A percentile compares a stretch with the other conserved stretches of the same genome.
Evolutionary conservation across 768 basidiomycete genomes (phyloP).

Genomic region (Mycena venus): DNA sequence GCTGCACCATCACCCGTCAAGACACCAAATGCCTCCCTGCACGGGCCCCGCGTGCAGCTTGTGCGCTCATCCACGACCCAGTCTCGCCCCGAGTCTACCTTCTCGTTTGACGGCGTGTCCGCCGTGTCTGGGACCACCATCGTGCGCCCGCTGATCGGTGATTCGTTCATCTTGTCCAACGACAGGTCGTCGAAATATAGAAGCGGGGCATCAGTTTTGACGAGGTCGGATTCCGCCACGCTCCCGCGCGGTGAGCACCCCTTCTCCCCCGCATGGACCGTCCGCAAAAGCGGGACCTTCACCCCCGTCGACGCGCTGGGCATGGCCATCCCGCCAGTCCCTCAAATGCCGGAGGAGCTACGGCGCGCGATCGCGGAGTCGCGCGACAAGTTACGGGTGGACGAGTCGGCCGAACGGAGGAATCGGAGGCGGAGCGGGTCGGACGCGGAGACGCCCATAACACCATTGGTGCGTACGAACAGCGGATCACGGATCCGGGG

Average conservation of each 20-base stretch:
- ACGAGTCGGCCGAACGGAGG: neutral
- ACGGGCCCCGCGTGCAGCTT: slow-evolving; percentile 53
- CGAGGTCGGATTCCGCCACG: slow-evolving; percentile 79
- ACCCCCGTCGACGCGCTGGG: slow-evolving; percentile 32
- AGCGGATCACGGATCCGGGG: neutral
- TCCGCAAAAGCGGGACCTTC: slow-evolving; percentile 22
- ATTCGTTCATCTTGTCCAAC: slow-evolving; percentile 69
- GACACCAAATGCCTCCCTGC: slow-evolving; percentile 57
- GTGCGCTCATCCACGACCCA: slow-evolving; percentile 45
- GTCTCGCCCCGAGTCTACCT: slow-evolving; percentile 47
- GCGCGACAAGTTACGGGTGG: slow-evolving; percentile 28
- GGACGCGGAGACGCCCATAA: slow-evolving; percentile 1
- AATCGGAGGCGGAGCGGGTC: slow-evolving; percentile 3
- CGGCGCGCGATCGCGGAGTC: slow-evolving; percentile 23
- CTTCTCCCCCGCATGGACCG: slow-evolving; percentile 37
- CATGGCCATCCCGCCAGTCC: slow-evolving; percentile 60
- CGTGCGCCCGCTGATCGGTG: slow-evolving; percentile 73
- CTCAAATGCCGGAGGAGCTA: slow-evolving; percentile 51
- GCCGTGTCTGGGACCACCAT: slow-evolving; percentile 78
- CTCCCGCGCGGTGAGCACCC: slow-evolving; percentile 70
- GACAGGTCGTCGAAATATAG: slow-evolving; percentile 67
- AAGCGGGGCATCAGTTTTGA: slow-evolving; percentile 58
- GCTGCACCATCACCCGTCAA: slow-evolving; percentile 64
- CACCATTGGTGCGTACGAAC: slow-evolving; percentile 19
- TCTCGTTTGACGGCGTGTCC: slow-evolving; percentile 54